Evolutionary conservation across 1,139 yeast species (phyloP), one percentile per base, ranked within the genome.

Genomic region (Geotrichum histeridarum): DNA sequence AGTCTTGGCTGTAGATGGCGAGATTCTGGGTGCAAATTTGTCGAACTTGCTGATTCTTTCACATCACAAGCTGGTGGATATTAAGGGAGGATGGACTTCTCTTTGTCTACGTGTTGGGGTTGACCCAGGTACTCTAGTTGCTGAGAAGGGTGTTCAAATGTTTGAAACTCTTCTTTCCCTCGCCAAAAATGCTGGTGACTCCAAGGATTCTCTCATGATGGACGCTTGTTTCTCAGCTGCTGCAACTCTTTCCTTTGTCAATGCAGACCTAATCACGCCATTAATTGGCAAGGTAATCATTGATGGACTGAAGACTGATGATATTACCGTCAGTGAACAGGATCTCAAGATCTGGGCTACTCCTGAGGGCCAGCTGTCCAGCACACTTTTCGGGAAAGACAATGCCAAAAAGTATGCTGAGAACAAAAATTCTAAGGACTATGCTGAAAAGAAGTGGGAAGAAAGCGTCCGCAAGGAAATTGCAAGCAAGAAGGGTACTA

Each of bases 401-500:
- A 51, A 46, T 12, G 37, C 55, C 15, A 57, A 55, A 39, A 55
- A 53, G 27, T 68, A 69, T 39, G 68, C 68, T 11, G 73, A 75
- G 48, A 73, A 76, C 63, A 87, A 86, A 64, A 87, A 87, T 65
- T 71, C 86, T 2, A 88, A 82, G 65, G 96, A 90, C 64, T 88
- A 87, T 65, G 95, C 87, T 63, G 86, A 90, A 14, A 76, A 80
- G 59, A 83, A 87, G 65, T 93, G 99, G 98, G 99, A 93, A 68
- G 91, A 85, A 63, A 79, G 80, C 51, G 79, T 93, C 48, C 81
- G 91, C 63, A 82, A 82, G 60, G 93, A 88, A 65, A 75, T 89
- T 55, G 84, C 85, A 1, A 74, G 76, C 55, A 84, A 83, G 67
- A 68, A 67, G 42, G 68, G 67, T 4, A 60, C 63, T 1, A 62